Percentiles rank a stretch among this genome's conserved stretches.
Evolutionary conservation across 257 asterid species (phyloP).

Genomic region (Solanum clarkiae): DNA sequence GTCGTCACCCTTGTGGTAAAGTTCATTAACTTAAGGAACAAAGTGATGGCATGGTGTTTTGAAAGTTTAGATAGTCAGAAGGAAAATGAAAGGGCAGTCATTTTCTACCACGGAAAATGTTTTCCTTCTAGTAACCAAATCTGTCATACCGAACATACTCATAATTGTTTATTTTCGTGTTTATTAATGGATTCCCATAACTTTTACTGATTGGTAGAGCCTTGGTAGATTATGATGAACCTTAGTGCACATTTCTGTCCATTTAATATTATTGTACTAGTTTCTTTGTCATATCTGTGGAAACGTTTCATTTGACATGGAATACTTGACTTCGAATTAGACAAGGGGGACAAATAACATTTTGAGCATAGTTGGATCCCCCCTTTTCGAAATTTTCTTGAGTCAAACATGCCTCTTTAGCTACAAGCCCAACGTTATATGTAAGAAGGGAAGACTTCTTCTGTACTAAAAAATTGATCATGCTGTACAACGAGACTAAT

Average conservation of each 20-base stretch:
- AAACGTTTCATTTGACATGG: neutral
- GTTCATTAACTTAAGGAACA: neutral
- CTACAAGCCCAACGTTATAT: neutral
- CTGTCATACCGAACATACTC: neutral
- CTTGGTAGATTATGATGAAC: neutral
- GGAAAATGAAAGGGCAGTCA: neutral
- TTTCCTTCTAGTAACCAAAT: neutral
- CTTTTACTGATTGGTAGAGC: neutral
- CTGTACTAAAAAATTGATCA: neutral
- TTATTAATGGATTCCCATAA: neutral
- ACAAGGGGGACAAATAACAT: neutral
- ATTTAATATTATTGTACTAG: neutral
- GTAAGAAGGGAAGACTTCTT: neutral
- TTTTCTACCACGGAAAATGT: neutral
- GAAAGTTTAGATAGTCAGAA: neutral
- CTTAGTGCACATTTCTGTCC: neutral
- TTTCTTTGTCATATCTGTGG: neutral
- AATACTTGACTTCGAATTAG: neutral
- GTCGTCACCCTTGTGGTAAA: conserved; percentile 42
- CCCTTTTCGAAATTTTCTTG: neutral
- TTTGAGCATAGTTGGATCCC: neutral
- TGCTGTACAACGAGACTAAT: neutral
- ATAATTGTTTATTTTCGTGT: neutral
- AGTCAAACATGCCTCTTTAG: neutral
- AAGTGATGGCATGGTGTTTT: neutral